Conservation (phyloP, 1,284 basidiomycete species). For the Malassezia dermatis region DNA sequence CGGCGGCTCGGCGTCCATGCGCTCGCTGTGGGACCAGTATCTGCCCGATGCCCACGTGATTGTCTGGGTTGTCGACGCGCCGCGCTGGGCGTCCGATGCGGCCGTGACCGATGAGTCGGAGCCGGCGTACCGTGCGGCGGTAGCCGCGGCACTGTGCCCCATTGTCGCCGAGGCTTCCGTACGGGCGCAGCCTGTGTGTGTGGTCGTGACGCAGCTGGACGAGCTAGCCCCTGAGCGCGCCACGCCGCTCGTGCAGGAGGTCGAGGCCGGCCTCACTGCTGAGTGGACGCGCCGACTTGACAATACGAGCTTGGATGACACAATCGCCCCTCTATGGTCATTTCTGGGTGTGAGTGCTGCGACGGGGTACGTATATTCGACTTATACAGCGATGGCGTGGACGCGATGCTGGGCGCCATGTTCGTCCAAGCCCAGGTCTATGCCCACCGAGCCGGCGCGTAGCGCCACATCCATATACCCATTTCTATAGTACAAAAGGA, state of each 20-base stretch:
- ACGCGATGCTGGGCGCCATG: not conserved
- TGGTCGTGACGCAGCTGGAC: constrained; percentile 10
- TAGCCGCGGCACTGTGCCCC: not conserved
- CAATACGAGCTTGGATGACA: not conserved
- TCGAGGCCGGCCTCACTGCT: not conserved
- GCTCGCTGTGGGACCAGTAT: constrained; percentile 30
- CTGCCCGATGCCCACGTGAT: constrained; percentile 26
- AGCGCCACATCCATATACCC: not conserved
- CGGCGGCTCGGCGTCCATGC: constrained; percentile 26
- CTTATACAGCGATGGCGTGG: constrained; percentile 12
- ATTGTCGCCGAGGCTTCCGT: not conserved
- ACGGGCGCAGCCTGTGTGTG: constrained; percentile 3
- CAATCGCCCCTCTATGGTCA: not conserved
- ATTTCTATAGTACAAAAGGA: constrained; percentile 9
- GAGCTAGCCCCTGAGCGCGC: not conserved
- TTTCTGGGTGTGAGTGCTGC: constrained; percentile 5
- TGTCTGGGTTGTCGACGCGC: constrained; percentile 28
- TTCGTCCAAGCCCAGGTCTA: not conserved
- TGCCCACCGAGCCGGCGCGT: not conserved
- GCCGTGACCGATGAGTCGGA: not conserved
- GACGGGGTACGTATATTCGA: constrained; percentile 6
- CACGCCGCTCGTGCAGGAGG: not conserved
- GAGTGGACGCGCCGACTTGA: not conserved
- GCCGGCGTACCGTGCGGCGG: constrained; percentile 2
- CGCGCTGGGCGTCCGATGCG: constrained; percentile 2